Evolutionary conservation across 352 stramenopile genomes (phyloP).

Genomic region (Phytophthora ohioensis): DNA sequence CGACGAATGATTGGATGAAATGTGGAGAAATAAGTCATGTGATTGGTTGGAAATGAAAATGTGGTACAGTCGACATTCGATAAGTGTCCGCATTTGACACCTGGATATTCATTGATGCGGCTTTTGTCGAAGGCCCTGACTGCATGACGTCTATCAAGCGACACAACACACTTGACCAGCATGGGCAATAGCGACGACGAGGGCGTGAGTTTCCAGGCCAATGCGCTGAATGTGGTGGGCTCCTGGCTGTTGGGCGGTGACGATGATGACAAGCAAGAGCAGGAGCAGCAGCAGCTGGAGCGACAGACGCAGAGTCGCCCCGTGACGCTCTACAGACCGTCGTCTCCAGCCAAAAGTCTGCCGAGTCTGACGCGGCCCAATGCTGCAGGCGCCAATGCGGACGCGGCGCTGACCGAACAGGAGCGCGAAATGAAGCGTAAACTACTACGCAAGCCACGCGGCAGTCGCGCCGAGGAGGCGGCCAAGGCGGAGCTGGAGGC

Average conservation of each 20-base stretch:
- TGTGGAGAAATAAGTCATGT: not conserved
- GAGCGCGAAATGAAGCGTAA: constrained; percentile 83
- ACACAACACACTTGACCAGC: constrained; percentile 5
- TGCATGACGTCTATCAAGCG: not conserved
- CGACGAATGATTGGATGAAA: constrained; percentile 13
- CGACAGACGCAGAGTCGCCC: constrained; percentile 24
- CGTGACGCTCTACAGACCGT: constrained; percentile 69
- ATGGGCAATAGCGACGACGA: constrained; percentile 57
- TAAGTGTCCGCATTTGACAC: not conserved
- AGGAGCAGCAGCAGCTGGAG: constrained; percentile 24
- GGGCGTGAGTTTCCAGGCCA: constrained; percentile 57
- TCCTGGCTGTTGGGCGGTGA: constrained; percentile 65
- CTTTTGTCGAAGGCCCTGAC: constrained; percentile 3
- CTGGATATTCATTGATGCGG: not conserved
- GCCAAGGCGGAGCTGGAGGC: constrained; percentile 40
- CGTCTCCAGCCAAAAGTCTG: constrained; percentile 28
- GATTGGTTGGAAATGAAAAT: too few relatives aligned
- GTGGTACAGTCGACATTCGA: too few relatives aligned
- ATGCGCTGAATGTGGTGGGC: constrained; percentile 69
- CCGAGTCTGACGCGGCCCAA: constrained; percentile 46
- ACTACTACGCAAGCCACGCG: constrained; percentile 64
- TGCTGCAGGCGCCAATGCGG: constrained; percentile 1
- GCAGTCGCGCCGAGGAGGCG: constrained; percentile 44
- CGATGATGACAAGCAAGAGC: constrained; percentile 10
- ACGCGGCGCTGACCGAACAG: constrained; percentile 52